phyloP scores from a whole-genome alignment of 352 stramenopile species.

The Lagenidium sp. region DNA sequence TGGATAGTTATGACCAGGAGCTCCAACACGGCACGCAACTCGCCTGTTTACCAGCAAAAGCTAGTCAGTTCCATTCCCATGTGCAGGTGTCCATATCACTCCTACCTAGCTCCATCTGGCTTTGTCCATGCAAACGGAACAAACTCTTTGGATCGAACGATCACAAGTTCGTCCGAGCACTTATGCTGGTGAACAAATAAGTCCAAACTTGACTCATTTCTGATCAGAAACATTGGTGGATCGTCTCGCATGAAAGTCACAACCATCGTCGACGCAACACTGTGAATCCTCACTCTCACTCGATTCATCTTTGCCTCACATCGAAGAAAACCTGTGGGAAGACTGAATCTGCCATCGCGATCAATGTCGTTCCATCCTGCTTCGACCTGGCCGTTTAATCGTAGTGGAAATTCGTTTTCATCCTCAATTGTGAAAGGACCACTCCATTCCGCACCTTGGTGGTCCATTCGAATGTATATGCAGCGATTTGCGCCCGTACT shows the following conservation, averaged over 20 bases:
- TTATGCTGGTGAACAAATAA: slow-evolving; percentile 65
- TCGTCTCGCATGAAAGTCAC: slow-evolving; percentile 69
- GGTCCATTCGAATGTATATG: slow-evolving; percentile 71
- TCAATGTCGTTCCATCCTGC: slow-evolving; percentile 33
- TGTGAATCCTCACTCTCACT: slow-evolving; percentile 69
- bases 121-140: slow-evolving; percentile 76
- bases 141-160: slow-evolving; percentile 65
- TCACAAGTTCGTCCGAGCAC: slow-evolving; percentile 46
- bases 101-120: slow-evolving; percentile 61
- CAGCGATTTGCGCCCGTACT: slow-evolving; percentile 40
- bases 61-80: neutral
- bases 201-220: slow-evolving; percentile 72
- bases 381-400: slow-evolving; percentile 50
- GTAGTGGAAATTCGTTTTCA: slow-evolving; percentile 81
- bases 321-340: slow-evolving; percentile 27
- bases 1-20: slow-evolving; percentile 32
- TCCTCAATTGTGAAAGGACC: slow-evolving; percentile 72
- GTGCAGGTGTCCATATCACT: neutral
- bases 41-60: slow-evolving; percentile 31
- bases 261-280: slow-evolving; percentile 70
- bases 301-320: slow-evolving; percentile 46
- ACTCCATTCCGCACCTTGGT: slow-evolving; percentile 70
- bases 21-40: slow-evolving; percentile 55
- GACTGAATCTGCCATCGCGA: slow-evolving; percentile 21
- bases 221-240: slow-evolving; percentile 79